Evolutionary conservation across 2,329 filamentous ascomycete genomes (phyloP).

Genomic region (Epichloe festucae): DNA sequence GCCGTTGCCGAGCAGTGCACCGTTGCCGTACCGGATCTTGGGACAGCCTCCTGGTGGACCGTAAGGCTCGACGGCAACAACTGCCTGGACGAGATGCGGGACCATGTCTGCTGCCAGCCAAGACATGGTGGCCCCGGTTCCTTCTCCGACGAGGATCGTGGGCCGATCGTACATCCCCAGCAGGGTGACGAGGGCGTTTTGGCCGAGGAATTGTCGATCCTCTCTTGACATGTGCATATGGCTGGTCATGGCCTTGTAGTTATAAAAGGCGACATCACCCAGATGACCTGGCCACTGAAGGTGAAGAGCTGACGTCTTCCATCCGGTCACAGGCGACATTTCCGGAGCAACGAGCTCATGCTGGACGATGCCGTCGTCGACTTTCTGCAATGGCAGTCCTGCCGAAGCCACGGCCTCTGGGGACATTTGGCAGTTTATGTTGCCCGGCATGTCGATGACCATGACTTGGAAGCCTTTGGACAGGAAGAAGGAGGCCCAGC

Average conservation of each 20-base stretch:
- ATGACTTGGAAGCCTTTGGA: conserved; percentile 28
- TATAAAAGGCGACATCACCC: conserved; percentile 35
- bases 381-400: neutral
- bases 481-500: conserved; percentile 34
- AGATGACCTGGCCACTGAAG: conserved; percentile 27
- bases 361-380: conserved; percentile 15
- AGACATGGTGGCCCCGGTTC: conserved; percentile 31
- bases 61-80: conserved; percentile 38
- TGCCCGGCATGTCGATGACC: conserved; percentile 27
- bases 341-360: conserved; percentile 18
- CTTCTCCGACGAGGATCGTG: conserved; percentile 35
- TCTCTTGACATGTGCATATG: conserved; percentile 24
- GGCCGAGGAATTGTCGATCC: conserved; percentile 18
- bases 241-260: conserved; percentile 26
- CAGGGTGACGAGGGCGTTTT: conserved; percentile 26
- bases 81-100: conserved; percentile 32
- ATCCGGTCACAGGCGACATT: conserved; percentile 14
- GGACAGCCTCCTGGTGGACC: conserved; percentile 34
- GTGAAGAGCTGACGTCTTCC: conserved; percentile 17
- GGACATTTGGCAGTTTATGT: neutral
- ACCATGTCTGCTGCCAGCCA: conserved; percentile 36
- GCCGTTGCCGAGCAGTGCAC: neutral
- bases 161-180: conserved; percentile 27
- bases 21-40: neutral
- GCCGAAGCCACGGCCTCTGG: too few species aligned